Evolutionary conservation across 805 yeast species (phyloP), one percentile per base, ranked within the genome.

Genomic region (Metschnikowia sp.): DNA sequence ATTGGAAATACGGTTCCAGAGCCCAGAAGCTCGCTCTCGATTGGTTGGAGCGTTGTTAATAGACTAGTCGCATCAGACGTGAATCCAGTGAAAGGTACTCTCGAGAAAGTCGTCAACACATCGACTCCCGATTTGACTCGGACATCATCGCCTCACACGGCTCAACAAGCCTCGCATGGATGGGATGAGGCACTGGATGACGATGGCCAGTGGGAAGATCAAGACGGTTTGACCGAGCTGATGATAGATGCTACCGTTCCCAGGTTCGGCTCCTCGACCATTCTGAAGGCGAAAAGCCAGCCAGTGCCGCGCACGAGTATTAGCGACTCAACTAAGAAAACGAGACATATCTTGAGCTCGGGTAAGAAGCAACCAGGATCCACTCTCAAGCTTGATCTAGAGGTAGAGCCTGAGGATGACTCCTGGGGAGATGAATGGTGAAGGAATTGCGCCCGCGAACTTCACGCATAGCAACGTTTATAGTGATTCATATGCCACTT

Each of bases 11-110:
- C 22, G 4, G 32, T 30, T 6, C 32, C 45, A 1, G 43, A 47
- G 3, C 51, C 56, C 11, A 50, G 52, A 28, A 42, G 52, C 10
- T 42, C 54, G 5, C 50, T 60, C 19, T 49, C 64, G 1, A 62
- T 70, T 49, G 72, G 74, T 2, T 72, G 76, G 76, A 61, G 57
- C 36, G 58, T 68, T 42, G 66, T 70, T 22, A 69, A 63, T 49
- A 69, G 65, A 45, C 54, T 70, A 9, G 70, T 69, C 6, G 57
- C 70, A 2, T 38, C 68, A 1, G 56, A 51, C 13, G 28, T 49
- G 8, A 50, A 64, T 3, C 58, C 55, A 4, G 60, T 64, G 1
- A 61, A 61, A 10, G 75, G 75, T 0, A 58, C 61, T 28, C 54
- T 72, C 50, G 64, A 72, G 45, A 61, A 65, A n/a, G 66, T 70